Evolutionary conservation across 495 filamentous ascomycete genomes (phyloP).

Genomic region (Physcia stellaris): DNA sequence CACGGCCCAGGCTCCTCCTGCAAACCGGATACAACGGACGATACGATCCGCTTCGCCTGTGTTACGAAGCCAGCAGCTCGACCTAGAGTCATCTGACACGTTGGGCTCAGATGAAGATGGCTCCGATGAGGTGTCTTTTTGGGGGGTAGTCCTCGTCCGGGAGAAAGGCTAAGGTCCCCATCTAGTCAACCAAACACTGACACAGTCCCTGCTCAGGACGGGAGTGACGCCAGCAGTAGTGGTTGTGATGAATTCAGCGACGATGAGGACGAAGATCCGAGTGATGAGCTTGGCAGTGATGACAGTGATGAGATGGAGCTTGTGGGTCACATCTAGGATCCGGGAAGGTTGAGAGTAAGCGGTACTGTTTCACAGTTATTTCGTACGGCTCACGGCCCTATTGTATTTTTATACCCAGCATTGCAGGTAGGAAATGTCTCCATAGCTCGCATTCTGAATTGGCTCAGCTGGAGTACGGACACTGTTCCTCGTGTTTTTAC

Average conservation of each 20-base stretch:
- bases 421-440: too few species aligned
- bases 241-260: constrained; percentile 35
- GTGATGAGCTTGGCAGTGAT: constrained; percentile 38
- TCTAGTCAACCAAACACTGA: constrained; percentile 21
- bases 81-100: constrained; percentile 21
- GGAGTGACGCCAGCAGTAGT: constrained; percentile 23
- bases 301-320: constrained; percentile 50
- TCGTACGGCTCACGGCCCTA: too few species aligned
- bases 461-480: too few species aligned
- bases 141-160: constrained; percentile 35
- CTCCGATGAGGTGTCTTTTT: constrained; percentile 50
- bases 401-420: too few species aligned
- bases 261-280: constrained; percentile 24
- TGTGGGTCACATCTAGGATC: constrained; percentile 50
- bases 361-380: too few species aligned
- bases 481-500: too few species aligned
- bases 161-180: constrained; percentile 22
- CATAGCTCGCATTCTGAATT: too few species aligned
- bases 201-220: constrained; percentile 22
- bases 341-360: too few species aligned
- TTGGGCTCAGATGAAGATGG: constrained; percentile 32
- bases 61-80: constrained; percentile 25
- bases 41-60: constrained; percentile 26
- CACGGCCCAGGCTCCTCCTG: constrained; percentile 19
- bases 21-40: constrained; percentile 26